Conservation (phyloP, 441 rosid species). For the Theobroma grandiflorum region DNA sequence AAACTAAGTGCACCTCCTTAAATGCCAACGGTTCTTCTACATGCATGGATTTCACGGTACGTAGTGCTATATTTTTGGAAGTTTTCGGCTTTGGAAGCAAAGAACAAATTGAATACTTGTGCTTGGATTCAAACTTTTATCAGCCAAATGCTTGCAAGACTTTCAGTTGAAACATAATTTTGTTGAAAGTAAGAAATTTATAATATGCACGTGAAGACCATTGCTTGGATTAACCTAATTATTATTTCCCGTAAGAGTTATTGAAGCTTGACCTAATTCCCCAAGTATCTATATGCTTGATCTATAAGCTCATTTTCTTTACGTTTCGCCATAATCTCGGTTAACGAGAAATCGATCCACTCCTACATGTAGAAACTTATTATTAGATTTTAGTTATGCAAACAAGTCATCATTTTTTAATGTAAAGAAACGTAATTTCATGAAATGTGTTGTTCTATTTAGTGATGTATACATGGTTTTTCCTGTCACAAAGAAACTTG, state of each 20-base stretch:
- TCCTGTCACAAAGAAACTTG: too few relatives aligned
- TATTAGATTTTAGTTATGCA: too few relatives aligned
- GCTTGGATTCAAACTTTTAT: not conserved
- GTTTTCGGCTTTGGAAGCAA: not conserved
- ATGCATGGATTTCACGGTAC: too few relatives aligned
- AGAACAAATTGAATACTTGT: not conserved
- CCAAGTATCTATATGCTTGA: not conserved
- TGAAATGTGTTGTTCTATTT: too few relatives aligned
- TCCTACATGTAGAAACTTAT: not conserved
- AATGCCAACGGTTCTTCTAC: too few relatives aligned
- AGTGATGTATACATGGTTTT: too few relatives aligned
- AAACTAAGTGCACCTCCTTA: too few relatives aligned
- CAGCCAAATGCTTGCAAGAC: not conserved
- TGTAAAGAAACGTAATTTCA: too few relatives aligned
- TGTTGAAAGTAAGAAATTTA: not conserved
- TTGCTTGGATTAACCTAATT: constrained; percentile 1
- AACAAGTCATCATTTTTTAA: too few relatives aligned
- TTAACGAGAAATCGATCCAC: not conserved
- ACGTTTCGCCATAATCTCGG: not conserved
- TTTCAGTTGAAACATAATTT: not conserved
- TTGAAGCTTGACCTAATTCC: not conserved
- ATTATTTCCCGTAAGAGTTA: not conserved
- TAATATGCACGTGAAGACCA: not conserved
- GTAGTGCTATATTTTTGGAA: too few relatives aligned
- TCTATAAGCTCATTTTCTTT: not conserved